These are phyloP conservation scores for Boletus vermiculosoides DNA, from an alignment of 768 basidiomycete species.

Conservation along the genomic window DNA sequence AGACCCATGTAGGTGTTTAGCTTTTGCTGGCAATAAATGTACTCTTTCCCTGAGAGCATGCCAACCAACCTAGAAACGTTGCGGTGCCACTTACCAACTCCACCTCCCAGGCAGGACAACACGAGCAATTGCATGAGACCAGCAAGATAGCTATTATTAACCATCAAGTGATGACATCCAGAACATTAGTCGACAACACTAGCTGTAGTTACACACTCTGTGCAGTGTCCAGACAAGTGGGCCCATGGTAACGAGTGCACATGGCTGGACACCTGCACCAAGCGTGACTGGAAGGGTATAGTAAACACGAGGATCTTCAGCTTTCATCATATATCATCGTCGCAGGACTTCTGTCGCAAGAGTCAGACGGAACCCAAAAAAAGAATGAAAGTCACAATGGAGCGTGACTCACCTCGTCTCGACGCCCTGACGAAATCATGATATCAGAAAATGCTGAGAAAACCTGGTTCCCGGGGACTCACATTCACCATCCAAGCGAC, in stretches of 20 bases:
- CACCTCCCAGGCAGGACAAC: too few species aligned
- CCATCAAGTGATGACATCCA: background rate
- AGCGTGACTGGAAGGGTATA: background rate
- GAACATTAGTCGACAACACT: background rate
- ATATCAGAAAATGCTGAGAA: background rate
- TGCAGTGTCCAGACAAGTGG: background rate
- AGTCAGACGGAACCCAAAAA: background rate
- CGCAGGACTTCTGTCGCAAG: slow-evolving; percentile 1
- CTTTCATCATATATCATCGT: slow-evolving; percentile 4
- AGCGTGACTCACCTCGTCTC: slow-evolving; percentile 6
- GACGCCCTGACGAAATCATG: slow-evolving; percentile 1
- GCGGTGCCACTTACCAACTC: background rate
- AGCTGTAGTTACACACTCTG: background rate
- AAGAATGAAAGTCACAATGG: too few species aligned
- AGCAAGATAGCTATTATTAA: background rate
- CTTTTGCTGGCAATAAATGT: background rate
- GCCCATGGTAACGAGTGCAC: background rate
- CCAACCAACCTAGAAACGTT: background rate
- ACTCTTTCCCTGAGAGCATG: background rate
- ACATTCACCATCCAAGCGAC: slow-evolving; percentile 14
- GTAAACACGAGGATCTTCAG: background rate
- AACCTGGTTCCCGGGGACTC: background rate
- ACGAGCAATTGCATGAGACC: background rate
- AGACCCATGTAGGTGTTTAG: background rate
- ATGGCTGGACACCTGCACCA: background rate